Percentiles rank a stretch among this genome's conserved stretches.
Evolutionary conservation across 768 basidiomycete species (phyloP).

Genomic region (Phallus indusiatus): DNA sequence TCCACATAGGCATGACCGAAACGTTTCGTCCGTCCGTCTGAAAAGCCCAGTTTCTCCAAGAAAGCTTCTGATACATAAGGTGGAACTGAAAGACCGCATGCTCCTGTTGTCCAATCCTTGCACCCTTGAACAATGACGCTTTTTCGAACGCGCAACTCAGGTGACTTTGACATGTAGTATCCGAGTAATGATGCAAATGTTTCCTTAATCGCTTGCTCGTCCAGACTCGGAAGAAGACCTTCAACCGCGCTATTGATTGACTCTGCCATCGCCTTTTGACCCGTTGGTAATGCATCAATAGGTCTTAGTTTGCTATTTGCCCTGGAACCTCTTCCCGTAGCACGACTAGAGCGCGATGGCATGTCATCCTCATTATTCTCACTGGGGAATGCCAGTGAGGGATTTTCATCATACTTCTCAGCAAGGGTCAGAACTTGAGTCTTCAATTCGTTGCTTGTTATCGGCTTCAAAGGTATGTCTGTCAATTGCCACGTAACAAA

Average conservation of each 20-base stretch:
- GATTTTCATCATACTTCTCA: constrained; percentile 35
- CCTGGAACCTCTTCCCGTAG: background rate
- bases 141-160: constrained; percentile 37
- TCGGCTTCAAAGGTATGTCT: constrained; percentile 58
- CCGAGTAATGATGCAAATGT: constrained; percentile 63
- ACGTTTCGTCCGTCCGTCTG: constrained; percentile 19
- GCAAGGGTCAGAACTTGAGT: constrained; percentile 39
- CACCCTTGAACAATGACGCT: constrained; percentile 43
- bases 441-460: constrained; percentile 39
- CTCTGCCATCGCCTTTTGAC: constrained; percentile 20
- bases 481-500: constrained; percentile 56
- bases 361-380: background rate
- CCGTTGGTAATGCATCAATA: background rate
- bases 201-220: constrained; percentile 44
- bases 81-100: constrained; percentile 38
- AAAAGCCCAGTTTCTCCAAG: constrained; percentile 32
- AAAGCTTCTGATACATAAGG: constrained; percentile 44
- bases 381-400: constrained; percentile 25
- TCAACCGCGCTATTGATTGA: constrained; percentile 23
- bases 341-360: background rate
- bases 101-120: constrained; percentile 51
- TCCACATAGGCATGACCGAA: constrained; percentile 12
- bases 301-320: background rate
- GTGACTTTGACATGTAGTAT: constrained; percentile 50
- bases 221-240: constrained; percentile 17